Percentiles rank a stretch among this genome's conserved stretches.
phyloP scores from a whole-genome alignment of 306 rosid species.

The Macrotyloma uniflorum region DNA sequence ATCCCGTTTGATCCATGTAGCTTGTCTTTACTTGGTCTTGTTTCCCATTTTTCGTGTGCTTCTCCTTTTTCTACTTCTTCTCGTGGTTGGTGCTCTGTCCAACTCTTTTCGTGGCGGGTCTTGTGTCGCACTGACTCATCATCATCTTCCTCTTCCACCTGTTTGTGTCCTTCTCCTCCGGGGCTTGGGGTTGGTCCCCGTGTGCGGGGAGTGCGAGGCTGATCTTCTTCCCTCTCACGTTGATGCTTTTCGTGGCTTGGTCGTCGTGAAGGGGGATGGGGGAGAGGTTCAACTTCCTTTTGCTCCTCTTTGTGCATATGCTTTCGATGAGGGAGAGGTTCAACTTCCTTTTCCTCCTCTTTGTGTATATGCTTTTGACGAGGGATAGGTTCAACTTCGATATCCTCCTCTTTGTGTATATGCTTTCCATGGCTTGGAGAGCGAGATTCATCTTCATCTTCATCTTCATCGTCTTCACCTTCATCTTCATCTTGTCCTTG shows the following conservation, averaged over 20 bases:
- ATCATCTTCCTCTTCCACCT: background rate
- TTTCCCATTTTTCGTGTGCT: background rate
- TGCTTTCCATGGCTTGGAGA: background rate
- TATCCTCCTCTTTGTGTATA: too few species aligned
- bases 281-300: background rate
- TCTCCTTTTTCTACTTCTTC: background rate
- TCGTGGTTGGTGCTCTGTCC: background rate
- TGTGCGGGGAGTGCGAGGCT: background rate
- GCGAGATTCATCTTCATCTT: background rate
- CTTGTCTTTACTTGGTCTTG: background rate
- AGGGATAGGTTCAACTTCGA: too few species aligned
- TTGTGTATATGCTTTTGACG: too few species aligned
- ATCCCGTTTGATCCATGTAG: constrained; percentile 27
- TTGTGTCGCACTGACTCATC: background rate
- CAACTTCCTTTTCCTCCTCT: too few species aligned
- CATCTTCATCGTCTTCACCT: background rate
- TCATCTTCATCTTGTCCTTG: background rate
- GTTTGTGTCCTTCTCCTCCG: background rate
- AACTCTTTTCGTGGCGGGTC: background rate
- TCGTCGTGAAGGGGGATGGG: background rate
- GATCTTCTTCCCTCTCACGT: background rate
- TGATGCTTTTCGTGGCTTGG: background rate
- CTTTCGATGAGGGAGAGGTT: too few species aligned
- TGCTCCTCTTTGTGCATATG: background rate
- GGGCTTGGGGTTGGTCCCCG: background rate